phyloP scores from a whole-genome alignment of 371 early-diverging fungal species.

The Lichtheimia corymbifera region DNA sequence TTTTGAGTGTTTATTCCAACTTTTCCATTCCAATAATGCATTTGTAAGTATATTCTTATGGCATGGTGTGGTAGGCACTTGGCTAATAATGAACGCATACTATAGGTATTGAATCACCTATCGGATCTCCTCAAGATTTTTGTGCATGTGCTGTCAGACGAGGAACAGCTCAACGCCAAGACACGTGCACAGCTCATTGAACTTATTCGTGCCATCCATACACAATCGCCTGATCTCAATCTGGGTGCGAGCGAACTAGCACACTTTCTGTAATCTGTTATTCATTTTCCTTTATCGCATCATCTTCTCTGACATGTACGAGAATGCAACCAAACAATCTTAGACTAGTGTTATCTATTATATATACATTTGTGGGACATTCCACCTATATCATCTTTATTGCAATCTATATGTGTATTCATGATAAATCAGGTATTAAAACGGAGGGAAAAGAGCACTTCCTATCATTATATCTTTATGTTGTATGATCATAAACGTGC shows the following conservation, averaged over 20 bases:
- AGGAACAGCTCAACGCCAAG: conserved; percentile 58
- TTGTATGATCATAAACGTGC: conserved; percentile 15
- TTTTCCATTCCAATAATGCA: conserved; percentile 63
- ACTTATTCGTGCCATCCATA: conserved; percentile 50
- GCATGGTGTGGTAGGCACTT: neutral
- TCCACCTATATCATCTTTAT: too few relatives aligned
- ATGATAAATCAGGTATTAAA: neutral
- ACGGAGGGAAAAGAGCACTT: too few relatives aligned
- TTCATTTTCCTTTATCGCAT: too few relatives aligned
- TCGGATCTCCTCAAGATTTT: conserved; percentile 43
- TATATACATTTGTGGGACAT: too few relatives aligned
- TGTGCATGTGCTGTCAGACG: conserved; percentile 44
- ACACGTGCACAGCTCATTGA: conserved; percentile 62
- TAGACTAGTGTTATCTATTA: too few relatives aligned
- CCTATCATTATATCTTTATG: neutral
- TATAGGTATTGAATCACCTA: conserved; percentile 33
- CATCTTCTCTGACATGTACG: too few relatives aligned
- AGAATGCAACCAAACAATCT: too few relatives aligned
- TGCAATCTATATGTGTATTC: neutral
- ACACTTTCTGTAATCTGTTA: conserved; percentile 13
- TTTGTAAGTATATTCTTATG: conserved; percentile 34
- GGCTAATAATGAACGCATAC: neutral
- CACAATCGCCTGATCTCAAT: conserved; percentile 35
- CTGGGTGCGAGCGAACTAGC: conserved; percentile 14
- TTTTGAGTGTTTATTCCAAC: conserved; percentile 65